A percentile compares a stretch with the other conserved stretches of the same genome.
Evolutionary conservation across 345 rosid genomes (phyloP).

Genomic region (Citrus maxima): DNA sequence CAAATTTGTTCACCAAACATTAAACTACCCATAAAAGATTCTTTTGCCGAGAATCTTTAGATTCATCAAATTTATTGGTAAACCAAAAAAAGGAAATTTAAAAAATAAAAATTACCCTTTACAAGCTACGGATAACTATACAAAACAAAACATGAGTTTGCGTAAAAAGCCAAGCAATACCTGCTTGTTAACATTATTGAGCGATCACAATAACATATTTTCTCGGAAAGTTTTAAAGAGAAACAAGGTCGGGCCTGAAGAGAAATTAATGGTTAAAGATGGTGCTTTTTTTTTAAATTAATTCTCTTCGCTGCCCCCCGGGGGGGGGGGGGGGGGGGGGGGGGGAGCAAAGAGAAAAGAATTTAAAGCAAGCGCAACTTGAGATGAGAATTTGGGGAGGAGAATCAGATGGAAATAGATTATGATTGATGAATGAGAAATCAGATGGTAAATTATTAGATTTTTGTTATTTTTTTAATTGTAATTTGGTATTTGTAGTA

Average conservation of each 20-base stretch:
- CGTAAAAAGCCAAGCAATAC: slow-evolving; percentile 19
- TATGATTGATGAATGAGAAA: slow-evolving; percentile 1
- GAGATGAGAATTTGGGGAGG: slow-evolving; percentile 26
- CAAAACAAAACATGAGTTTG: slow-evolving; percentile 15
- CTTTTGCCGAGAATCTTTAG: slow-evolving; percentile 17
- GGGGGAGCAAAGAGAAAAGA: not conserved
- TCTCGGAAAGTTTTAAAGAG: slow-evolving; percentile 8
- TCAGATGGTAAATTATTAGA: not conserved
- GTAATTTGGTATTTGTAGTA: not conserved
- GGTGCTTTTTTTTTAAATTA: not conserved
- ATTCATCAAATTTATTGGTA: slow-evolving; percentile 21
- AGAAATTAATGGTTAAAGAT: not conserved
- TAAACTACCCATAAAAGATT: slow-evolving; percentile 16
- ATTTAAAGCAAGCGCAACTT: slow-evolving; percentile 12
- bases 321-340: too few relatives aligned
- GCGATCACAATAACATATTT: slow-evolving; percentile 22
- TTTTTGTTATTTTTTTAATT: not conserved
- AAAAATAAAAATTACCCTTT: not conserved
- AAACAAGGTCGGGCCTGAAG: not conserved
- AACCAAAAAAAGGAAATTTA: not conserved
- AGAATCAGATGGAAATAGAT: slow-evolving; percentile 22
- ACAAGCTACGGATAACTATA: not conserved
- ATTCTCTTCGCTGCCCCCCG: not conserved
- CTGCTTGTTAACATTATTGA: slow-evolving; percentile 14
- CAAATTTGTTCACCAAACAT: slow-evolving; percentile 22